Conservation (phyloP, 2,329 filamentous ascomycete genomes). For the Apiospora malaysiana region DNA sequence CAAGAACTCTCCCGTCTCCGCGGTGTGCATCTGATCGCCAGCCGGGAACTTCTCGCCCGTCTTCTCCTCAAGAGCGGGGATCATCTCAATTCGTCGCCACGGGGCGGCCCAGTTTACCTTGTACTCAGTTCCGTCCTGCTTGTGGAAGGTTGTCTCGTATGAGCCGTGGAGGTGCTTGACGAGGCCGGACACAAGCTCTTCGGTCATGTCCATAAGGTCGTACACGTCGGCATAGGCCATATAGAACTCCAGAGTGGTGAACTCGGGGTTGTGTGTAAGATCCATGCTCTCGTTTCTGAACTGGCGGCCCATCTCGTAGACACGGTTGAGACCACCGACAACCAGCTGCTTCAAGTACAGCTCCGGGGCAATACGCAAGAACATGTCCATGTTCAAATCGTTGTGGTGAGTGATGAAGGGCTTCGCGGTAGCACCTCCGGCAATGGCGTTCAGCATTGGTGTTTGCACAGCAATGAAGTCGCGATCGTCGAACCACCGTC, state of each 20-base stretch:
- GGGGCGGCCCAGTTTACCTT: conserved; percentile 96
- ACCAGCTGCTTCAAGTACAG: conserved; percentile 96
- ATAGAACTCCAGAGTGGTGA: conserved; percentile 98
- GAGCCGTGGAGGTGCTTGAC: conserved; percentile 88
- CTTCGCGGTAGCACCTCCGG: conserved; percentile 92
- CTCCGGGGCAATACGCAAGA: conserved; percentile 93
- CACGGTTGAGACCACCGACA: conserved; percentile 90
- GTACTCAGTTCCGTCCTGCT: conserved; percentile 83
- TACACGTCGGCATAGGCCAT: conserved; percentile 91
- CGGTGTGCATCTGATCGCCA: conserved; percentile 85
- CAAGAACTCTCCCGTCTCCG: conserved; percentile 88
- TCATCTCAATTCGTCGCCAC: conserved; percentile 96
- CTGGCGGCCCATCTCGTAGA: conserved; percentile 94
- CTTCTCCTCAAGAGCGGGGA: conserved; percentile 86
- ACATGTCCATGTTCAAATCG: conserved; percentile 92
- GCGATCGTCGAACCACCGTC: conserved; percentile 83
- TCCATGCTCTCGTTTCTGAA: conserved; percentile 95
- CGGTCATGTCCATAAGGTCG: conserved; percentile 88
- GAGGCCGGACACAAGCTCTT: conserved; percentile 88
- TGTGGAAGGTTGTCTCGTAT: conserved; percentile 86
- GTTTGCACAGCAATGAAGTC: conserved; percentile 96
- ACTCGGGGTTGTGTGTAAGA: conserved; percentile 96
- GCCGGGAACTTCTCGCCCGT: conserved; percentile 94
- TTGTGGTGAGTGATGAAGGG: conserved; percentile 97
- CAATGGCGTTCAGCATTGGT: conserved; percentile 95